Evolutionary conservation across 202 grass and related monocot species (phyloP), one percentile per base, ranked within the genome.

Genomic region (Setaria viridis): DNA sequence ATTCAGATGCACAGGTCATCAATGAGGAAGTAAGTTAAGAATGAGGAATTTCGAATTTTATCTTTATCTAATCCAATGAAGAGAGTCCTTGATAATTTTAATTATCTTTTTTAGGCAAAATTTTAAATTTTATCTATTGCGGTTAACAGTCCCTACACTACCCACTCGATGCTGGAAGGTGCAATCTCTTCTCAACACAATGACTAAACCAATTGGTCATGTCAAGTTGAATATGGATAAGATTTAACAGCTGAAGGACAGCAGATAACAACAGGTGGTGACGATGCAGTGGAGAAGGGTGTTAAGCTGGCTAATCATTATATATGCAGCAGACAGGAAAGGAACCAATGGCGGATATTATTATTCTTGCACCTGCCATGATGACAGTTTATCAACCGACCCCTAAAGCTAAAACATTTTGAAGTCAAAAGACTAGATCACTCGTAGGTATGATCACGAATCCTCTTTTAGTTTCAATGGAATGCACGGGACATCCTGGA

Each of bases 321-420:
- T 88, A 47, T 78, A 78, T 50, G 78, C 89, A 78, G 72, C 50
- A 66, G 77, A 80, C 77, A 82, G 41, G 87, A 80, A 82, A 60
- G 77, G 72, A 41, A 48, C 82, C 70, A 7, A 88, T 72, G 49
- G 21, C 1, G 3, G 77, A 73, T 73, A 88, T 46, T 72, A 78
- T 67, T 81, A 81, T 68, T 56, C 70, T 72, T 66, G 43, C 82
- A 71, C 39, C 85, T 67, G 77, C 69, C 58, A 91, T 88, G 77
- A 85, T 82, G 82, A 91, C 85, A 91, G 77, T 91, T 82, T 88
- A 88, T 80, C 58, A 68, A 82, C 66, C 71, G 34, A 72, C n/a
- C 32, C 65, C 42, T 53, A 91, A 85, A 82, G 82, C 56, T 56
- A 56, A 25, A 77, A 34, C 57, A 77, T 85, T 85, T 88, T 82